Base-by-base conservation (phyloP, 169 alveolate genomes). In the Cryptosporidium ubiquitum region DNA sequence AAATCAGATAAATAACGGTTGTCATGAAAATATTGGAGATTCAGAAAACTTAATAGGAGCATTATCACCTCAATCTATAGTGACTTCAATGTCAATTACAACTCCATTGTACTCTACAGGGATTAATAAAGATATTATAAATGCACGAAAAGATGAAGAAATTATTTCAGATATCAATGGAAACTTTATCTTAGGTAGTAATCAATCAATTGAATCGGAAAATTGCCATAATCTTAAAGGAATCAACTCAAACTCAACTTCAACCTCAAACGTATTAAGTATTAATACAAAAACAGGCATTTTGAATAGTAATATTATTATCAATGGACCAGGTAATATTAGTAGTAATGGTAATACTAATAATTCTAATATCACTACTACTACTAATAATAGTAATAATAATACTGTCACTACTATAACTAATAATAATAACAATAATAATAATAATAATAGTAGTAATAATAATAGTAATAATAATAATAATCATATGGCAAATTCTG, bases 21-120 rank as follows among this genome's bases (percentile, higher is more conserved):
- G 57, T 7, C 29, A 31, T 16, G 61, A 69, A 69, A 40, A n/a
- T 18, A 44, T 23, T 12, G 23, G 16, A 69, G 84, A 69, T 42
- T 37, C 61, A 51, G 85, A 58, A 35, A 51, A 39, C 31, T n/a
- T 73, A 16, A 7, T 73, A 26, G 70, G 69, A 18, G 23, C 71
- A 5, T 73, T 39, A 52, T 52, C 85, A 3, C 85, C 85, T 3
- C 85, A 73, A 33, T 73, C 85, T 3, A 73, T 73, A 55, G 55
- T 73, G 23, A 55, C 85, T 18, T 55, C 85, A 35, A 52, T 73
- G 52, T 73, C 85, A 14, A 58, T 55, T 3, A 23, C 69, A 14
- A 51, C 85, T 33, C 85, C 85, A 52, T 55, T 73, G 7, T 73
- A 51, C 37, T 73, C 70, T 20, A 39, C 55, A 14, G 84, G 68